These are phyloP conservation scores for Beta corolliflora DNA, from an alignment of 179 eudicot species.

Conservation along the genomic window DNA sequence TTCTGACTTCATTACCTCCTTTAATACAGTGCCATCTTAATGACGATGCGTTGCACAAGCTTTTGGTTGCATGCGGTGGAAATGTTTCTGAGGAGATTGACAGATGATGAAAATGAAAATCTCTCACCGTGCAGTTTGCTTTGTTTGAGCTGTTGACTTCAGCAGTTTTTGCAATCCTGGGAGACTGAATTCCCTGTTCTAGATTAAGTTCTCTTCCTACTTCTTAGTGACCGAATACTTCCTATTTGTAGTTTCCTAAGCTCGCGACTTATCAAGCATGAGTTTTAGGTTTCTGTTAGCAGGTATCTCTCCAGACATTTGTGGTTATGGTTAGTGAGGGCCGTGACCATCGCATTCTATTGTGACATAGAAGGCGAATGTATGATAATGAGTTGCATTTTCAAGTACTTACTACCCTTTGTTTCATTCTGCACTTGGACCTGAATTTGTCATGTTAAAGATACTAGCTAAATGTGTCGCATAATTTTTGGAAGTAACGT, in stretches of 20 bases:
- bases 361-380: too few relatives aligned
- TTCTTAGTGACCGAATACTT: conserved; percentile 3
- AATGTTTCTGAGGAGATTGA: background rate
- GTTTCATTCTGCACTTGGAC: too few relatives aligned
- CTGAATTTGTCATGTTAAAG: too few relatives aligned
- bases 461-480: too few relatives aligned
- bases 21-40: conserved; percentile 27
- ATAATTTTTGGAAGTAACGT: too few relatives aligned
- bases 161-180: background rate
- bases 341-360: background rate
- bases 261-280: background rate
- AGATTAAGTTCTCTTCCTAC: background rate
- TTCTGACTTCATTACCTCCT: background rate
- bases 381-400: too few relatives aligned
- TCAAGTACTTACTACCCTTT: too few relatives aligned
- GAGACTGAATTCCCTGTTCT: background rate
- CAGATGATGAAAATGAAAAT: background rate
- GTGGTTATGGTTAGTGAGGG: background rate
- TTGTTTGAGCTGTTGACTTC: background rate
- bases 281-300: background rate
- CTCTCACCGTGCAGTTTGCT: background rate
- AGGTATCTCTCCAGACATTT: background rate
- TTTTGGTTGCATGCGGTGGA: background rate
- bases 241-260: background rate
- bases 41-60: background rate